Base-by-base conservation (phyloP, 768 basidiomycete genomes). In the Podaxis pistillaris region DNA sequence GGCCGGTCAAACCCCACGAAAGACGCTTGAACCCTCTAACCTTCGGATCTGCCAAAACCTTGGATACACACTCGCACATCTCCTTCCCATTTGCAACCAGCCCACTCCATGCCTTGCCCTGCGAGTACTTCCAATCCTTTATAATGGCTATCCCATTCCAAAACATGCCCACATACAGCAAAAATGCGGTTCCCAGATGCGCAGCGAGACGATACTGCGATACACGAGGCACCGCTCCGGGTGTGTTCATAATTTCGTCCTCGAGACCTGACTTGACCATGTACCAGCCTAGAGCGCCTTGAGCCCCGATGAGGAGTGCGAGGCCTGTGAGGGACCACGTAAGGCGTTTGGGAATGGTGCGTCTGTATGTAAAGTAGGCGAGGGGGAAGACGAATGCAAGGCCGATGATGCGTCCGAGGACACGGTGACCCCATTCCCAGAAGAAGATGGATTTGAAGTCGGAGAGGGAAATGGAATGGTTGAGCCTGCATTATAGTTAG, bases 181-280 rank as follows among this genome's bases (percentile, higher is more conserved):
- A 80, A 65, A 99, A 82, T 0, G 97, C 97, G 55, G 93, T 81
- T n/a, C 91, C 90, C 2, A 99, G 83, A 73, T 99, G 97, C 17
- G 95, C 91, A 1, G 96, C 97, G 26, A 99, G 86, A 11, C 97
- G 84, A 73, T 99, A 99, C 72, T 99, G 97, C 17, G 93, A 95
- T 8, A 99, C 97, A 6, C 97, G 89, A 1, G 97, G 96, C 6
- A 96, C 90, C 11, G 91, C 88, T 15, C 89, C 90, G 3, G 91
- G 91, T 7, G 83, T 88, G 5, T 88, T 83, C 77, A 98, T 81
- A 58, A 93, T 79, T 11, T 90, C 84, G 58, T 92, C 86, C 68
- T 95, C 91, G 11, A 99, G 80, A 1, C 97, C 97, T 12, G 95
- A 98, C 73, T 96, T 91, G 60, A 99, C 97, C 97, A 99, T 99